Base-by-base conservation (phyloP, 768 basidiomycete genomes). In the Tubosaeta sp. region DNA sequence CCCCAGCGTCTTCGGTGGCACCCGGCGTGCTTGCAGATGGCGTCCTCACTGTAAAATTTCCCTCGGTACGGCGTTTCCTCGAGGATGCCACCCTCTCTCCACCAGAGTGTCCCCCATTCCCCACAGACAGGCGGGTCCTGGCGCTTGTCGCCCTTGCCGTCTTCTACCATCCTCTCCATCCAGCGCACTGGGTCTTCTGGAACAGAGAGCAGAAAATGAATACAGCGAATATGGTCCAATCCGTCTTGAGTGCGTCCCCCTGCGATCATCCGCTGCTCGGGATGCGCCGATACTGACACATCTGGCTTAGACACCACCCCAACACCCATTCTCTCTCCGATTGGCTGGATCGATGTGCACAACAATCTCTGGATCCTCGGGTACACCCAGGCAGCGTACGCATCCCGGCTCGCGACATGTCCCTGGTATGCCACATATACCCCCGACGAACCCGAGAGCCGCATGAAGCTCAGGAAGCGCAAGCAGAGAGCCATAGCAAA, bases 131-230 rank as follows among this genome's bases (percentile, higher is more conserved):
- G 35, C 61, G 74, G 51, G 65, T 84, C 51, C 76, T 82, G 54
- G 75, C 77, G 26, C 78, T 86, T 48, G 80, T 78, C 5, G 85
- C 84, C 3, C 77, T 86, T 54, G 75, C 76, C 10, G 78, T 85
- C 12, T 77, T 84, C 57, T 76, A 80, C 59, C 71, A 72, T 44
- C 78, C 77, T 14, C 71, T 73, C 29, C 77, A 84, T 63, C 76
- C 76, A 13, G 79, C 76, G 6, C 83, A 85, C 59, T 81, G 80
- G 78, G 66, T 81, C n/a, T 79, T 86, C 62, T 86, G 85, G 85
- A 76, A 73, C 43, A 74, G 72, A 54, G 75, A 74, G 44, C 71
- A 74, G 59, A 78, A 77, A 62, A 65, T 61, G 51, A 65, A 65
- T 22, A 83, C 81, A 16, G 81, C 81, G 14, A 65, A 66, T n/a